phyloP scores from a whole-genome alignment of 805 yeast genomes.

The Schwanniomyces vanrijiae region DNA sequence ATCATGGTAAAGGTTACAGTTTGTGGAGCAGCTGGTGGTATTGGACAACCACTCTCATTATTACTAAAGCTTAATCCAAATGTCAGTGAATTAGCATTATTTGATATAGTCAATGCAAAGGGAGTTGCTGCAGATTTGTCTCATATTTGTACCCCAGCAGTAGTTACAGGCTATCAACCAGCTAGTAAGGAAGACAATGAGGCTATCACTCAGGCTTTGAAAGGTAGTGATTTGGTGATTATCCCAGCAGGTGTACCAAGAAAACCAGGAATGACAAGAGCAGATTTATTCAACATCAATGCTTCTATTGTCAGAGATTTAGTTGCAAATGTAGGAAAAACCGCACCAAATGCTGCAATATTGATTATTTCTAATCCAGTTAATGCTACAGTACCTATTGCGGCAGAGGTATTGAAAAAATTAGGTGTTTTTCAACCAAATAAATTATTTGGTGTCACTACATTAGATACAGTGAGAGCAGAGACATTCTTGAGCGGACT shows the following conservation, averaged over 20 bases:
- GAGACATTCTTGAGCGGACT: constrained; percentile 44
- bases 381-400: constrained; percentile 47
- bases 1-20: constrained; percentile 46
- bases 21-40: constrained; percentile 51
- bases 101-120: constrained; percentile 44
- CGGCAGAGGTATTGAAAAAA: constrained; percentile 48
- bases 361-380: constrained; percentile 48
- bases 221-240: constrained; percentile 38
- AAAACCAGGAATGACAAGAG: constrained; percentile 50
- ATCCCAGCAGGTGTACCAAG: constrained; percentile 51
- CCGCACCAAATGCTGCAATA: constrained; percentile 43
- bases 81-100: constrained; percentile 40
- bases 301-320: constrained; percentile 45
- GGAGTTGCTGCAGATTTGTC: constrained; percentile 49
- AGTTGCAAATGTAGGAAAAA: constrained; percentile 38
- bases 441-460: constrained; percentile 47
- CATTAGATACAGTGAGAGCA: constrained; percentile 46
- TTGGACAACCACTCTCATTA: constrained; percentile 47
- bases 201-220: constrained; percentile 38
- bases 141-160: constrained; percentile 41
- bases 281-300: constrained; percentile 47
- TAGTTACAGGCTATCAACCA: constrained; percentile 43
- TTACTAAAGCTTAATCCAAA: constrained; percentile 40
- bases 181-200: constrained; percentile 34
- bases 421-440: constrained; percentile 46